Evolutionary conservation across 208 protist genomes (phyloP), one percentile per base, ranked within the genome.

Genomic region (Porcisia hertigi): DNA sequence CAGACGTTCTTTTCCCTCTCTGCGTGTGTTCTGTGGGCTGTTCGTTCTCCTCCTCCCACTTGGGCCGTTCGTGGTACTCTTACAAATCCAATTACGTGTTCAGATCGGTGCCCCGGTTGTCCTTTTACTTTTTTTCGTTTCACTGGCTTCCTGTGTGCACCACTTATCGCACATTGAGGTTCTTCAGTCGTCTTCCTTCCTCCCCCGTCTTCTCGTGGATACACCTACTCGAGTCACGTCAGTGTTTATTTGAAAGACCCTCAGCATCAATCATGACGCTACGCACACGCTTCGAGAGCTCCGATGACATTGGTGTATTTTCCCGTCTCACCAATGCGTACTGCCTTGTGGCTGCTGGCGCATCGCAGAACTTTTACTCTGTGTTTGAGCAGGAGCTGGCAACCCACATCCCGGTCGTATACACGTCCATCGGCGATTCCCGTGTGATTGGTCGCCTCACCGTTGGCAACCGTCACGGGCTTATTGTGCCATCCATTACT

Each of bases 231-330:
- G 6, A 3, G 7, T 12, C 16, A 64, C 30, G 9, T 9, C 14
- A 36, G 59, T n/a, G 5, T 0, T 49, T 5, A 66, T n/a, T 11
- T 47, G 3, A 66, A 3, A 18, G 62, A 16, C 11, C 8, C n/a
- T 12, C 39, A 8, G 4, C 5, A n/a, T 54, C 52, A 9, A 81
- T 30, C 6, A 98, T 98, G 96, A 95, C 93, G 45, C 87, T 98
- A 25, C 95, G 99, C 84, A 94, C 94, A 53, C 94, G 99, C 81
- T 99, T 99, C 86, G 99, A 99, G 87, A 99, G 99, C 88, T 99
- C 91, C 78, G 98, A 97, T 74, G 99, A 99, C 80, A 97, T 99
- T 72, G 99, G 99, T 73, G 99, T 99, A 25, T 99, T 99, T 78
- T 79, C 98, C 16, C 92, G 92, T 65, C 92, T 99, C 23, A 99